Evolutionary conservation across 1,139 yeast species (phyloP).

Genomic region (Blastobotrys aristatus): DNA sequence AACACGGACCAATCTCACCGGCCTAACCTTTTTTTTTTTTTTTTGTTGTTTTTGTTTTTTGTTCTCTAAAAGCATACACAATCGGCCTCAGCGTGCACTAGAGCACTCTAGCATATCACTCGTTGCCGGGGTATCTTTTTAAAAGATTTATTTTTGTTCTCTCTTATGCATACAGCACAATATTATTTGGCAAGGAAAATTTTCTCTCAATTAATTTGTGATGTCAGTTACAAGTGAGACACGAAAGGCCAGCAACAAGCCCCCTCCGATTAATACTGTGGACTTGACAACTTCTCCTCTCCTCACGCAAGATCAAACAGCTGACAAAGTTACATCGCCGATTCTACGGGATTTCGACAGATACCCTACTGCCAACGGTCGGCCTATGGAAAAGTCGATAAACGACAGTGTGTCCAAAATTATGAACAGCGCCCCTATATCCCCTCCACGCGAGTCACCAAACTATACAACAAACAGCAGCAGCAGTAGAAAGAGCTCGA

Average conservation of each 20-base stretch:
- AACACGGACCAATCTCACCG: too few relatives aligned
- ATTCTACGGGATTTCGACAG: slow-evolving; percentile 17
- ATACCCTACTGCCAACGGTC: slow-evolving; percentile 12
- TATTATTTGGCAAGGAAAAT: neutral
- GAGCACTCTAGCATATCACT: too few relatives aligned
- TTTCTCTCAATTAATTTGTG: neutral
- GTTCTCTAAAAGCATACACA: too few relatives aligned
- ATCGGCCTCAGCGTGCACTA: too few relatives aligned
- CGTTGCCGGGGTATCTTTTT: too few relatives aligned
- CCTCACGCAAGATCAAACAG: neutral
- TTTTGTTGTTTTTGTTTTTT: too few relatives aligned
- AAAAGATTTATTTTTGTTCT: too few relatives aligned
- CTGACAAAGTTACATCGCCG: slow-evolving; percentile 9
- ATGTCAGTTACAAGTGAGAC: slow-evolving; percentile 6
- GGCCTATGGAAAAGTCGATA: neutral
- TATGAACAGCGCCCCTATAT: slow-evolving; percentile 9
- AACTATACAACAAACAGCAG: neutral
- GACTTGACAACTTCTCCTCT: neutral
- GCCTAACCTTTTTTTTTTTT: too few relatives aligned
- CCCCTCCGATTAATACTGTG: neutral
- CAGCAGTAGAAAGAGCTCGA: neutral
- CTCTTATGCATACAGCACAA: neutral
- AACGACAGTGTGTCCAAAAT: slow-evolving; percentile 12
- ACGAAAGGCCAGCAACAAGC: slow-evolving; percentile 1
- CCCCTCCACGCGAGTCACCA: neutral